Evolutionary conservation across 1,284 basidiomycete genomes (phyloP), one percentile per base, ranked within the genome.

Genomic region (Sparassis latifolia): DNA sequence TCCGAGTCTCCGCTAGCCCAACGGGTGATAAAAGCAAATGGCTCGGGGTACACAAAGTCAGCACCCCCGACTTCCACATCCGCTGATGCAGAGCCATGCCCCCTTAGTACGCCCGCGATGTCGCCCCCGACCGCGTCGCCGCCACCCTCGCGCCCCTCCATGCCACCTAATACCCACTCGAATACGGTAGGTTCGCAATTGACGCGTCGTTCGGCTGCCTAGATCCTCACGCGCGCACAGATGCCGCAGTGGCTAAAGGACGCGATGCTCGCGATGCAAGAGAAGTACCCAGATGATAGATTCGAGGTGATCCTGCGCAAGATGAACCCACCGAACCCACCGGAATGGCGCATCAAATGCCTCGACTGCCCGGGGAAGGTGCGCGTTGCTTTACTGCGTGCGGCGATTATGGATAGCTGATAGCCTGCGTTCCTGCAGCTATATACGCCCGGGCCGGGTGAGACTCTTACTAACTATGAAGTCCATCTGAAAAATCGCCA

Each of bases 331-430:
- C 72, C 69, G 5, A 73, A 70, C 32, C 66, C 72, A 38, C 73
- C 79, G 2, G 91, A 95, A 66, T 98, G 95, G 94, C 79, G 94
- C 27, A 80, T 97, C 62, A 94, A 92, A 68, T 99, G 96, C 69
- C 66, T 86, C 53, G 96, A 98, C 67, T 98, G 96, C 68, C 92
- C 92, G 56, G 92, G 91, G 62, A 94, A 94, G 78, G 92, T 92
- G 54, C 20, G 76, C 64, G 6, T 44, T 38, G 32, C n/a, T 7
- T 43, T 12, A 10, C 51, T 6, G 30, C 37, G 5, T 45, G 38
- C 33, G 50, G 41, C 33, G 42, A 10, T 28, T 47, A 2, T 47
- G 20, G 47, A 12, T 3, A 10, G 20, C 31, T 41, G 27, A 32
- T 47, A 10, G 56, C 68, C 51, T 62, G 57, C 57, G 44, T 44